Base-by-base conservation (phyloP, 148 eudicot genomes). In the Vaccinium vitisidaea region DNA sequence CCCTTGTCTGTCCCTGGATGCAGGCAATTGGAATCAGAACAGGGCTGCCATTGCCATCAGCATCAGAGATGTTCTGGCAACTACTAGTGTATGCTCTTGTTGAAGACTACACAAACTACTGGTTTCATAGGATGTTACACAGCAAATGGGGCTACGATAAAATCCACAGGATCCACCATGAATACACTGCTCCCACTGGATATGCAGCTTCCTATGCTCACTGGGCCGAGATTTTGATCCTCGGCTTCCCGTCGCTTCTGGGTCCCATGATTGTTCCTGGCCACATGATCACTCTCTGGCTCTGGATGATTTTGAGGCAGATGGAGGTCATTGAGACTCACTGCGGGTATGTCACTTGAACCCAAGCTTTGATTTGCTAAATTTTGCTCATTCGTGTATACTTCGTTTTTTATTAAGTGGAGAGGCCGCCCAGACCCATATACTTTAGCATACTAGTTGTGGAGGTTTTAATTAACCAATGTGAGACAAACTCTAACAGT, bases 131-230 rank as follows among this genome's bases (percentile, higher is more conserved):
- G 73, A 73, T 89, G 83, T 83, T 94, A 49, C 98, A 94, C 80
- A 18, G 83, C 32, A 86, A 89, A 85, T 93, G 96, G 98, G 96
- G 98, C 4, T 94, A 91, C 61, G 98, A 93, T 80, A 93, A 93
- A 10, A 93, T 94, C 70, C 98, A 94, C 87, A 82, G 83, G 85
- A 93, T 93, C 49, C 98, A 94, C 90, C 98, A 94, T 77, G 98
- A 94, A 80, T 92, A 93, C 83, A 92, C 90, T 16, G 95, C 98
- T 52, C 95, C 98, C 5, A 88, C 92, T 43, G 94, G 88, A n/a
- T 92, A 88, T 86, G 96, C 98, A 25, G 96, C 98, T 8, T 93
- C 96, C 3, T 92, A 94, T 84, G 94, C 98, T 4, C 96, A 94
- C 80, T 91, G 95, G 96, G 91, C 94, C 4, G 98, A 94, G 87